A percentile compares a stretch with the other conserved stretches of the same genome.
phyloP scores from a whole-genome alignment of 176 grass and related monocot genomes.

The Pharus latifolius region DNA sequence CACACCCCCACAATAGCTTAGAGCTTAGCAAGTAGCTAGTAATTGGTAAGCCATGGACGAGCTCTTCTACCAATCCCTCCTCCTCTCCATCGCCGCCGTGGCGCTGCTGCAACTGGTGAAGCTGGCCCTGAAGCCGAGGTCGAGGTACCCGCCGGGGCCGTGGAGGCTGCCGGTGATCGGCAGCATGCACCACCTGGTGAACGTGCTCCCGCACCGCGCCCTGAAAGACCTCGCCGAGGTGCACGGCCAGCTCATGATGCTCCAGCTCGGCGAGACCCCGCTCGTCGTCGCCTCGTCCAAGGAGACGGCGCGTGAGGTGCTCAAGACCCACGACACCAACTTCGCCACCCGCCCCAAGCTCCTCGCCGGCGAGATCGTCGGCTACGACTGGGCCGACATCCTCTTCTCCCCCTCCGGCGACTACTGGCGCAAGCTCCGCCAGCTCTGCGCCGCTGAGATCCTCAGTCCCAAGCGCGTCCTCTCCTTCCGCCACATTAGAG shows the following conservation, averaged over 20 bases:
- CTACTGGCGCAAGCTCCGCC: constrained; percentile 47
- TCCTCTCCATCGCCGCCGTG: background rate
- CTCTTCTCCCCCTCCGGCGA: constrained; percentile 51
- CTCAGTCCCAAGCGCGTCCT: constrained; percentile 37
- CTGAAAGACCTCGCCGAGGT: background rate
- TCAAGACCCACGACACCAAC: constrained; percentile 49
- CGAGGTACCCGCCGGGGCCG: constrained; percentile 24
- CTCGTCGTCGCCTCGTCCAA: constrained; percentile 22
- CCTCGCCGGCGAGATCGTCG: constrained; percentile 36
- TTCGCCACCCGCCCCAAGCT: constrained; percentile 40
- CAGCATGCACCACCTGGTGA: constrained; percentile 49
- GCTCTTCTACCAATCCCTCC: background rate
- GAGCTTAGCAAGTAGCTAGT: background rate
- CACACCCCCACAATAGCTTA: background rate
- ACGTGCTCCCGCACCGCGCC: constrained; percentile 29
- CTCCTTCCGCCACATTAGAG: constrained; percentile 33
- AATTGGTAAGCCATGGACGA: constrained; percentile 10
- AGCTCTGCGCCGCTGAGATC: constrained; percentile 39
- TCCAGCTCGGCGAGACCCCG: constrained; percentile 24
- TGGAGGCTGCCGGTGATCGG: constrained; percentile 41
- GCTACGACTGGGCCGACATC: constrained; percentile 35
- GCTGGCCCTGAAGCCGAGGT: background rate
- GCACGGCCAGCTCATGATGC: constrained; percentile 40
- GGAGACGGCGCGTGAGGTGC: constrained; percentile 34
- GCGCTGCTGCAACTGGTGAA: constrained; percentile 25